Percentiles rank a stretch among this genome's conserved stretches.
These are phyloP conservation scores for Argentina anserina DNA, from an alignment of 306 rosid genomes.

Conservation along the genomic window DNA sequence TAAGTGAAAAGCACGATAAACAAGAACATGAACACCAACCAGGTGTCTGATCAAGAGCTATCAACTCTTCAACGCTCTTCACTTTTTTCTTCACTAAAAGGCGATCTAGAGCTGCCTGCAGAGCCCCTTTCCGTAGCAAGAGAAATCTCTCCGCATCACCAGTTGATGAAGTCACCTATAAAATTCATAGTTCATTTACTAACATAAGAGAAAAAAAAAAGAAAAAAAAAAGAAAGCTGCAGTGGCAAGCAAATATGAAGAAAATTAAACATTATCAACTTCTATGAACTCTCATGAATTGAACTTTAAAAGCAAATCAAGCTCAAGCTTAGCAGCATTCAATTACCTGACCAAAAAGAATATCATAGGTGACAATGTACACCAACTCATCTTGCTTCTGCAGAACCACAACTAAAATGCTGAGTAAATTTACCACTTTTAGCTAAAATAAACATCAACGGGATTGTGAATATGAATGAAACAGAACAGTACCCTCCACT, in stretches of 20 bases:
- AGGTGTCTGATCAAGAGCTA: slow-evolving; percentile 45
- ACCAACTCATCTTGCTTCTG: slow-evolving; percentile 77
- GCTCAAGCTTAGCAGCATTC: neutral
- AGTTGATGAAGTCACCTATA: slow-evolving; percentile 47
- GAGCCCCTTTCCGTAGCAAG: slow-evolving; percentile 44
- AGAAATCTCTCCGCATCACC: slow-evolving; percentile 87
- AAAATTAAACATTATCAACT: neutral
- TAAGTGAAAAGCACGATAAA: neutral
- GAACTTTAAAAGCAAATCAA: neutral
- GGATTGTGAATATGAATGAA: neutral
- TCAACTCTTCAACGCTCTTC: slow-evolving; percentile 53
- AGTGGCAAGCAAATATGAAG: neutral
- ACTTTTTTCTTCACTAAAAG: slow-evolving; percentile 52
- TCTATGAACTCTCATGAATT: neutral
- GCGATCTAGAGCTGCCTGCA: slow-evolving; percentile 47
- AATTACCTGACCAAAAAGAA: slow-evolving; percentile 80
- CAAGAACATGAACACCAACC: slow-evolving; percentile 38
- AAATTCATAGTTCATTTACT: neutral
- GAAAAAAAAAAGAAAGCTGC: neutral
- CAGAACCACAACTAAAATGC: slow-evolving; percentile 19
- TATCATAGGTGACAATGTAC: slow-evolving; percentile 68
- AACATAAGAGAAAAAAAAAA: no score
- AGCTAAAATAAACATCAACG: neutral
- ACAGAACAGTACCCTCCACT: slow-evolving; percentile 72
- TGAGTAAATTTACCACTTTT: neutral